Conservation (phyloP, 169 alveolate species). For the Eimeria maxima region DNA sequence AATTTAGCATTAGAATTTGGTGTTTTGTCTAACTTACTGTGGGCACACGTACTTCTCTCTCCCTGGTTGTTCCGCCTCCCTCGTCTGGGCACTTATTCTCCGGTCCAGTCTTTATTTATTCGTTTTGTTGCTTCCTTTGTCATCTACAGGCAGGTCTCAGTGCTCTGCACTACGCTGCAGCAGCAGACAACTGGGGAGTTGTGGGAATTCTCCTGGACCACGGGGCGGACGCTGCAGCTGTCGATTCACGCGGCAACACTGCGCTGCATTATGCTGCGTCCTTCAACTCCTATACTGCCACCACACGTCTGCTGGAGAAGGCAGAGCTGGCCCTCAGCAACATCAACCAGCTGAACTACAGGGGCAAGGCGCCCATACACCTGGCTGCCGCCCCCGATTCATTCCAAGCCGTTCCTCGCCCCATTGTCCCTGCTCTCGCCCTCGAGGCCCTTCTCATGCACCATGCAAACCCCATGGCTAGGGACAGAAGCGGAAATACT, state of each 20-base stretch:
- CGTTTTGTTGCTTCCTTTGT: neutral
- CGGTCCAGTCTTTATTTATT: neutral
- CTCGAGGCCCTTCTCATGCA: slow-evolving; percentile 68
- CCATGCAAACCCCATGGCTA: slow-evolving; percentile 75
- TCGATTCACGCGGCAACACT: slow-evolving; percentile 73
- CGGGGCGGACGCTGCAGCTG: slow-evolving; percentile 47
- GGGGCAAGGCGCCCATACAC: slow-evolving; percentile 67
- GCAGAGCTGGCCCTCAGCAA: slow-evolving; percentile 7
- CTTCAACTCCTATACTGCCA: slow-evolving; percentile 50
- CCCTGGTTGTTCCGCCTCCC: neutral
- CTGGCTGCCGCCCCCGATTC: slow-evolving; percentile 77
- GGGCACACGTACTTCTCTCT: neutral
- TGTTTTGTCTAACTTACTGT: no score
- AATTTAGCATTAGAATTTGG: no score
- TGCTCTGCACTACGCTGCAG: slow-evolving; percentile 81
- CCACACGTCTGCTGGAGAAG: neutral
- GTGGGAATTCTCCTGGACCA: slow-evolving; percentile 58
- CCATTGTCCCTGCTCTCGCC: slow-evolving; percentile 56
- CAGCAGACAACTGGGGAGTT: slow-evolving; percentile 37
- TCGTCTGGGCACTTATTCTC: neutral
- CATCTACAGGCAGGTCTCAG: slow-evolving; percentile 67
- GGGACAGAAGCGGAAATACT: slow-evolving; percentile 66
- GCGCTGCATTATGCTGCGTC: slow-evolving; percentile 81
- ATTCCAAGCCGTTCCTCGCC: slow-evolving; percentile 27
- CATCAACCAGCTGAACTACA: neutral